Percentiles rank a stretch among this genome's conserved stretches.
phyloP scores from a whole-genome alignment of 495 filamentous ascomycete genomes.

The Penicillium cinerascens region DNA sequence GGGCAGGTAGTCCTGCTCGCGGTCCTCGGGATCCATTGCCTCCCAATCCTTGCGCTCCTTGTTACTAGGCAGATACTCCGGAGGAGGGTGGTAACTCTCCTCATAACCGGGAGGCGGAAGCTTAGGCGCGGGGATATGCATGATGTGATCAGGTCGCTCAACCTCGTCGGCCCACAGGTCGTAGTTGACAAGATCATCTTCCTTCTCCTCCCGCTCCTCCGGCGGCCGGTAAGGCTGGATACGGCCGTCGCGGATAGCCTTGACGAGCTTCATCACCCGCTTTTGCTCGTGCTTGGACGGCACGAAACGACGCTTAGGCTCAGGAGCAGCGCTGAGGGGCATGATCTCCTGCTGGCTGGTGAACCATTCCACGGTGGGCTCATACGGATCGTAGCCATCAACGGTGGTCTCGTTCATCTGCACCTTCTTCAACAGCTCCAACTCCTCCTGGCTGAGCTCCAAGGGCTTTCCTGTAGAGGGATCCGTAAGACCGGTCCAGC shows the following conservation, averaged over 20 bases:
- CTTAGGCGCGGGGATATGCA: constrained; percentile 97
- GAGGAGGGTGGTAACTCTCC: constrained; percentile 92
- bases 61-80: constrained; percentile 85
- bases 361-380: constrained; percentile 90
- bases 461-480: constrained; percentile 87
- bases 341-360: constrained; percentile 85
- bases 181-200: constrained; percentile 69
- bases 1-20: constrained; percentile 84
- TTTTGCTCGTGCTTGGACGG: constrained; percentile 98
- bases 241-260: constrained; percentile 88
- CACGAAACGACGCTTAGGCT: constrained; percentile 92
- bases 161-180: constrained; percentile 94
- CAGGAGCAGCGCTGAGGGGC: constrained; percentile 90
- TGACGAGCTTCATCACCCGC: constrained; percentile 96
- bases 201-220: constrained; percentile 66
- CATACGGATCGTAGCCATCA: constrained; percentile 89
- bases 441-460: constrained; percentile 80
- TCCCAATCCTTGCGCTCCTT: constrained; percentile 88
- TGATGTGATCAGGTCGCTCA: constrained; percentile 75
- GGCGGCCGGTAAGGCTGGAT: constrained; percentile 89
- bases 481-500: constrained; percentile 95
- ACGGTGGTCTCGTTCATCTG: constrained; percentile 86
- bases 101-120: constrained; percentile 91
- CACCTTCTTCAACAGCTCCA: constrained; percentile 83
- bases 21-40: constrained; percentile 81